These are phyloP conservation scores for Ceriops zippeliana DNA, from an alignment of 345 rosid genomes.

Conservation along the genomic window DNA sequence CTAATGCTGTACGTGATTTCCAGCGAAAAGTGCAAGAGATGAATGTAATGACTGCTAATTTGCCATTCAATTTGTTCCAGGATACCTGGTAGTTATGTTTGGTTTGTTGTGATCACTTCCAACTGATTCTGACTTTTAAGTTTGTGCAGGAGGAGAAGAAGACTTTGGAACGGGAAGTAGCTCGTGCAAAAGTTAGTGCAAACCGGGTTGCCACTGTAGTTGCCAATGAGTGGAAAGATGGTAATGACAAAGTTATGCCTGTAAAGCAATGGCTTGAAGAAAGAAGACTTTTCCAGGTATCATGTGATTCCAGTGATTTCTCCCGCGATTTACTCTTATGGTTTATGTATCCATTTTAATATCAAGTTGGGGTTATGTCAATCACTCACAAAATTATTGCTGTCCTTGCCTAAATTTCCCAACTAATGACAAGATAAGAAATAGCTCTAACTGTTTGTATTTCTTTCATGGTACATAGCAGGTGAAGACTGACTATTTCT, in stretches of 20 bases:
- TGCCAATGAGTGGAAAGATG: constrained; percentile 56
- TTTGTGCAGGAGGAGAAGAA: constrained; percentile 42
- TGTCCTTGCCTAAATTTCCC: not conserved
- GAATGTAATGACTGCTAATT: constrained; percentile 30
- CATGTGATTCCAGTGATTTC: not conserved
- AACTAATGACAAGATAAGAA: not conserved
- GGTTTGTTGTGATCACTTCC: constrained; percentile 1
- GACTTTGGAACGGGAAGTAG: constrained; percentile 46
- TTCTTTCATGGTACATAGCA: not conserved
- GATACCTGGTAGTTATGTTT: not conserved
- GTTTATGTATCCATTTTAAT: not conserved
- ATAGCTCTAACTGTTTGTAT: not conserved
- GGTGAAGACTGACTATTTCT: not conserved
- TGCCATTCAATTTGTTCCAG: constrained; percentile 7
- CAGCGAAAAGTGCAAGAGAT: constrained; percentile 48
- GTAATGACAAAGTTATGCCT: constrained; percentile 52
- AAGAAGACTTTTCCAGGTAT: constrained; percentile 43
- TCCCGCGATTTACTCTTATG: not conserved
- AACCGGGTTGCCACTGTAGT: constrained; percentile 50
- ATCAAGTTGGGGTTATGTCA: not conserved
- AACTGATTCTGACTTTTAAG: constrained; percentile 22
- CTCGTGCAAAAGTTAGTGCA: constrained; percentile 48
- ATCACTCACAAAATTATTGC: not conserved
- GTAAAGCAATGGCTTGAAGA: constrained; percentile 51
- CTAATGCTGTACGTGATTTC: constrained; percentile 50